Percentiles rank a stretch among this genome's conserved stretches.
These are phyloP conservation scores for Plantago elongata DNA, from an alignment of 257 asterid species.

Conservation along the genomic window DNA sequence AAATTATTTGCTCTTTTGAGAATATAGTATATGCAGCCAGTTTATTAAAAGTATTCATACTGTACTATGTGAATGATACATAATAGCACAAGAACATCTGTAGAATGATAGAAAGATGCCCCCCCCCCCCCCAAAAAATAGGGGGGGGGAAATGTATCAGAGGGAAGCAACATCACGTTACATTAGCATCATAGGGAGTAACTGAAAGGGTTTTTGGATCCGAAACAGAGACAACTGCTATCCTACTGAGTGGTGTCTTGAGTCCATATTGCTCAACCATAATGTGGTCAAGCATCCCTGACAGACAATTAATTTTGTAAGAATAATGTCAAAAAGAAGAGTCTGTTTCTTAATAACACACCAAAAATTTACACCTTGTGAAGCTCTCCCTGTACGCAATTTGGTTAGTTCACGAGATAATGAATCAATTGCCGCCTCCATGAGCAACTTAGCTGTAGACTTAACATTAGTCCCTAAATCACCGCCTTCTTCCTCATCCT, in stretches of 20 bases:
- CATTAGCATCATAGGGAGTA: constrained; percentile 81
- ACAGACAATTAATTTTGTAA: constrained; percentile 8
- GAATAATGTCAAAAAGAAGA: background rate
- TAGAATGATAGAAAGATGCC: background rate
- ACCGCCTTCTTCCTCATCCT: constrained; percentile 35
- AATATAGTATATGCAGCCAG: constrained; percentile 8
- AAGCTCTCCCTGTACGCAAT: constrained; percentile 89
- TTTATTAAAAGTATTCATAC: constrained; percentile 4
- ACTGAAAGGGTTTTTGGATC: constrained; percentile 84
- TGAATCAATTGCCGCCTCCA: constrained; percentile 84
- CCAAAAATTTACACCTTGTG: constrained; percentile 42
- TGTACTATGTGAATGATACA: background rate
- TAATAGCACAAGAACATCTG: background rate
- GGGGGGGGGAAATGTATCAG: constrained; percentile 1
- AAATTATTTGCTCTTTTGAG: constrained; percentile 16
- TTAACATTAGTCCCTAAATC: constrained; percentile 48
- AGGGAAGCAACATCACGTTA: constrained; percentile 32
- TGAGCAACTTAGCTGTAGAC: constrained; percentile 52
- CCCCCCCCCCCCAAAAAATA: too few relatives aligned
- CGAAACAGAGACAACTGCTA: constrained; percentile 84
- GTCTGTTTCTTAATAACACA: background rate
- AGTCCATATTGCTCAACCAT: constrained; percentile 72
- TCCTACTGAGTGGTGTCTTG: constrained; percentile 74
- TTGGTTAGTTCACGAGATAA: constrained; percentile 80
- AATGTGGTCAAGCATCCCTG: constrained; percentile 97